A percentile compares a stretch with the other conserved stretches of the same genome.
Conservation (phyloP, 805 yeast genomes). For the Henningerozyma blattae region DNA sequence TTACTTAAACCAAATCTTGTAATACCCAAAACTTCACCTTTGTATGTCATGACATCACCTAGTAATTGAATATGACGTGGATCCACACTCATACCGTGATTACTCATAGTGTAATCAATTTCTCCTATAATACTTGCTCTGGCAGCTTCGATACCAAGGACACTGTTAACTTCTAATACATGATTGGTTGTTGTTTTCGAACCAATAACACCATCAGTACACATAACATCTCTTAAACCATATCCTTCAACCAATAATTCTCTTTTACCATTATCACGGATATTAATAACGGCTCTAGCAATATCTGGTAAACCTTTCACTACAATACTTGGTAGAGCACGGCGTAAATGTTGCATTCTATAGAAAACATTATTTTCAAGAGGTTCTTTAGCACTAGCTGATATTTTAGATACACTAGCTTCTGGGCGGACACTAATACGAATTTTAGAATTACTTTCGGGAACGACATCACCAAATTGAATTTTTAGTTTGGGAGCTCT, state of each 20-base stretch:
- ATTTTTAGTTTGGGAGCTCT: constrained; percentile 86
- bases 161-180: constrained; percentile 76
- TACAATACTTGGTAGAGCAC: constrained; percentile 76
- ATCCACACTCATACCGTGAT: constrained; percentile 99
- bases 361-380: constrained; percentile 51
- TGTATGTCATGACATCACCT: constrained; percentile 98
- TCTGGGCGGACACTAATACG: constrained; percentile 47
- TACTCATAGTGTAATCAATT: constrained; percentile 95
- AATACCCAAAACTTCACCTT: constrained; percentile 96
- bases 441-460: constrained; percentile 51
- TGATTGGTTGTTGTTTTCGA: constrained; percentile 83
- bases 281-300: constrained; percentile 92
- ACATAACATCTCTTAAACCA: constrained; percentile 92
- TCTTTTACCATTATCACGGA: constrained; percentile 71
- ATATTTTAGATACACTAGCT: constrained; percentile 30
- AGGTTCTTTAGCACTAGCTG: constrained; percentile 30
- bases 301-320: constrained; percentile 90
- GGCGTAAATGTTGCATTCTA: constrained; percentile 79
- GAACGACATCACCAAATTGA: constrained; percentile 54
- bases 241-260: constrained; percentile 96
- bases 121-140: constrained; percentile 85
- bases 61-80: constrained; percentile 96
- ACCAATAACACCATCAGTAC: constrained; percentile 93
- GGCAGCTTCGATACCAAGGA: constrained; percentile 96
- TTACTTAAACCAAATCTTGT: constrained; percentile 96